These are phyloP conservation scores for Chytridiales sp. DNA, from an alignment of 371 early-diverging fungal genomes.

Conservation along the genomic window DNA sequence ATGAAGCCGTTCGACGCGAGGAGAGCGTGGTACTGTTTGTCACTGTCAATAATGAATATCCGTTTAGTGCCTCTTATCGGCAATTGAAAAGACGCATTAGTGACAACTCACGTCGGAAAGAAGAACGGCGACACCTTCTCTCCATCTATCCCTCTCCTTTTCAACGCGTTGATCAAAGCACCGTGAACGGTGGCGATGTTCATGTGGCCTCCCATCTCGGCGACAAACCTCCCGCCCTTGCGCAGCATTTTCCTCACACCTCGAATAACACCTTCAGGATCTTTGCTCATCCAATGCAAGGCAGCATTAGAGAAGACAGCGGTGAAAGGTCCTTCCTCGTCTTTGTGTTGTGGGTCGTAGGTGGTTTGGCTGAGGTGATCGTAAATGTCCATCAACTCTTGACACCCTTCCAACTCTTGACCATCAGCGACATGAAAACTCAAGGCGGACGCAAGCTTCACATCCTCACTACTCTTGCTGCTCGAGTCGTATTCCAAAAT, in stretches of 20 bases:
- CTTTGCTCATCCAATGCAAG: slow-evolving; percentile 71
- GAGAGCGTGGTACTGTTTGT: slow-evolving; percentile 45
- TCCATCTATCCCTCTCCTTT: slow-evolving; percentile 57
- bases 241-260: slow-evolving; percentile 59
- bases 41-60: too few relatives aligned
- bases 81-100: background rate
- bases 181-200: slow-evolving; percentile 58
- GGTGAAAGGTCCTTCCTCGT: slow-evolving; percentile 12
- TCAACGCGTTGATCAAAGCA: slow-evolving; percentile 57
- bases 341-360: too few relatives aligned
- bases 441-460: background rate
- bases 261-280: slow-evolving; percentile 58
- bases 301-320: slow-evolving; percentile 47
- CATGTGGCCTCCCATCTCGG: slow-evolving; percentile 62
- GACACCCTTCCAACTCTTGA: background rate
- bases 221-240: slow-evolving; percentile 61
- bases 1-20: slow-evolving; percentile 60
- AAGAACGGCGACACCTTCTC: slow-evolving; percentile 63
- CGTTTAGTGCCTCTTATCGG: too few relatives aligned
- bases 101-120: slow-evolving; percentile 53
- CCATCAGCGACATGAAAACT: slow-evolving; percentile 6
- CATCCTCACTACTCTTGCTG: background rate
- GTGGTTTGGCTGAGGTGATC: too few relatives aligned
- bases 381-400: too few relatives aligned
- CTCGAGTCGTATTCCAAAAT: slow-evolving; percentile 19